Base-by-base conservation (phyloP, 208 protist species). In the Wallacemonas sp. region DNA sequence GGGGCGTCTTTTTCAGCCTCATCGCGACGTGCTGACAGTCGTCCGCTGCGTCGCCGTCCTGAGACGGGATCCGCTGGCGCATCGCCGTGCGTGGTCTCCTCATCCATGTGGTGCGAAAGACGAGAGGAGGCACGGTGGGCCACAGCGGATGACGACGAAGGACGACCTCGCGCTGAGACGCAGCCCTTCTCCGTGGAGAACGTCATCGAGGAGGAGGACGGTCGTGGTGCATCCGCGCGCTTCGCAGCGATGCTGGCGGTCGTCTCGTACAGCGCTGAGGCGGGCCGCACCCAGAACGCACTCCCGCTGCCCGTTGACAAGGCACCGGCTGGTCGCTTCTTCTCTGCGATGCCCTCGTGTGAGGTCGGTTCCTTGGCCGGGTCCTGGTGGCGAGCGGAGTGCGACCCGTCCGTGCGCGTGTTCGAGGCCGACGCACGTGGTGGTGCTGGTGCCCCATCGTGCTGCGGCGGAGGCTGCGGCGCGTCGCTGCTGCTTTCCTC, bases 201-300 rank as follows among this genome's bases (percentile, higher is more conserved):
- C n/a, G n/a, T n/a, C n/a, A n/a, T n/a, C n/a, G n/a, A n/a, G 34
- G 41, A 47, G 41, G 41, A 23, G n/a, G 23, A 24, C 3, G 56
- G 19, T 2, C 8, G 56, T 14, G 62, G 47, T 39, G 66, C 30
- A 38, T 76, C 68, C 24, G 68, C 76, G 48, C 78, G 78, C 61
- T 88, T 88, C 5, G 82, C 82, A 6, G 74, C 77, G 46, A 84
- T 88, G 70, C 82, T 88, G 14, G 74, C 76, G 19, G 82, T 88
- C 82, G 80, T 82, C 57, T 78, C 82, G 60, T 83, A 88, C 56
- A 81, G 66, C 23, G 82, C 78, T n/a, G 71, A 80, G 26, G 68
- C 62, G 14, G 82, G 82, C 11, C 82, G 74, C 11, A 88, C 29
- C 82, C 82, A 88, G 65, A 88, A 88, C 23, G 76, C 71, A 0